A percentile compares a stretch with the other conserved stretches of the same genome.
phyloP scores from a whole-genome alignment of 352 stramenopile genomes.

The Achlya hypogyna region DNA sequence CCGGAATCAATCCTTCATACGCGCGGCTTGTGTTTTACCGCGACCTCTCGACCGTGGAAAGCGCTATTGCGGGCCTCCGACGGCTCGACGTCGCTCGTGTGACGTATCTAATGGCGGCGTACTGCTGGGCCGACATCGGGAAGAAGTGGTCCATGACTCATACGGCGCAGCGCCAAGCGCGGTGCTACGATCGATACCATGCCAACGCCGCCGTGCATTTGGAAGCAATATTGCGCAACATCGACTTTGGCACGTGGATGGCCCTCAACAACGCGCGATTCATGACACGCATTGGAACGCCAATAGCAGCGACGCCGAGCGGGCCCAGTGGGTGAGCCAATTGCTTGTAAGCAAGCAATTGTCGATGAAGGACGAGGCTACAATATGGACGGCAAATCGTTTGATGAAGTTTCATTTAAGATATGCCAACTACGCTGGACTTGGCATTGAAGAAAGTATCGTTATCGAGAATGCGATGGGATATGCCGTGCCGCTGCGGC shows the following conservation, averaged over 20 bases:
- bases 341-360: neutral
- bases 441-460: slow-evolving; percentile 10
- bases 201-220: slow-evolving; percentile 11
- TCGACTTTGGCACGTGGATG: neutral
- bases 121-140: slow-evolving; percentile 17
- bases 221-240: slow-evolving; percentile 13
- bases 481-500: neutral
- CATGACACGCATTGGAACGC: neutral
- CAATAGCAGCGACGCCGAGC: neutral
- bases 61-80: neutral
- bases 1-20: slow-evolving; percentile 1
- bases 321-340: neutral
- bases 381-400: neutral
- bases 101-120: neutral
- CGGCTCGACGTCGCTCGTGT: neutral
- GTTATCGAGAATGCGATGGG: slow-evolving; percentile 6
- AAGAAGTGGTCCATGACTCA: slow-evolving; percentile 7
- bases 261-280: neutral
- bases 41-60: neutral
- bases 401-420: neutral
- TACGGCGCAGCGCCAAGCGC: neutral
- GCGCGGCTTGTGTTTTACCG: neutral
- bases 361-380: neutral
- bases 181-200: neutral
- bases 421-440: slow-evolving; percentile 3